These are phyloP conservation scores for Ascochyta pisi DNA, from an alignment of 2,329 filamentous ascomycete species.

Conservation along the genomic window DNA sequence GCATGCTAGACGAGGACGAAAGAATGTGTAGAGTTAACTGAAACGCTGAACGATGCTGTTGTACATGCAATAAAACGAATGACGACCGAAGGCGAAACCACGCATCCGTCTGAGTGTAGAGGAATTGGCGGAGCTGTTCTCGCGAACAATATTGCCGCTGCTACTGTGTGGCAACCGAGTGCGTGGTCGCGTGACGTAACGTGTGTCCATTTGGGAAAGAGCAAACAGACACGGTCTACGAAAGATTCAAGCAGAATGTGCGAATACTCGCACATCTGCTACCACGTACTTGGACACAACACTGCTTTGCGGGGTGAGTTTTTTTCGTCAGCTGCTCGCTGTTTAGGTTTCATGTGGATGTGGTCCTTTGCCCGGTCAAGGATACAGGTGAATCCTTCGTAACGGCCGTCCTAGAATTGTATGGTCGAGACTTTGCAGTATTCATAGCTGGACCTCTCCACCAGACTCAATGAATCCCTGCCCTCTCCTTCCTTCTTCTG, in stretches of 20 bases:
- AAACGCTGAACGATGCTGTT: background rate
- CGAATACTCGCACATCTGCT: background rate
- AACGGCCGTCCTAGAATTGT: no score
- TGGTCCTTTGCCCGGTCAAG: background rate
- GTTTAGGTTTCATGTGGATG: background rate
- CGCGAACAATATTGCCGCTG: background rate
- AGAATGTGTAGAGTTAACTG: background rate
- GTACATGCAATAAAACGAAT: slow-evolving; percentile 1
- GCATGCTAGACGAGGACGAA: slow-evolving; percentile 29
- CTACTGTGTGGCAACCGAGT: slow-evolving; percentile 10
- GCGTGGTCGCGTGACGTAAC: slow-evolving; percentile 25
- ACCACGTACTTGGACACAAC: background rate
- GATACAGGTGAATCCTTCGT: background rate
- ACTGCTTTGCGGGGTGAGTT: background rate
- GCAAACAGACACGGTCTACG: slow-evolving; percentile 2
- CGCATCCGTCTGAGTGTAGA: slow-evolving; percentile 3
- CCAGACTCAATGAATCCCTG: slow-evolving; percentile 25
- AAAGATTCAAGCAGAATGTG: background rate
- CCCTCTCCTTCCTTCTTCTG: slow-evolving; percentile 17
- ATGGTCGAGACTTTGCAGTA: background rate
- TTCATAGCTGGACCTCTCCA: slow-evolving; percentile 20
- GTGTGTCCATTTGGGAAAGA: slow-evolving; percentile 20
- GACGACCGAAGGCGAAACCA: background rate
- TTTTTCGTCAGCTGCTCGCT: background rate
- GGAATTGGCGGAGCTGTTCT: slow-evolving; percentile 4